These are phyloP conservation scores for Pseudogymnoascus verrucosus DNA, from an alignment of 2,329 filamentous ascomycete species.

Conservation along the genomic window DNA sequence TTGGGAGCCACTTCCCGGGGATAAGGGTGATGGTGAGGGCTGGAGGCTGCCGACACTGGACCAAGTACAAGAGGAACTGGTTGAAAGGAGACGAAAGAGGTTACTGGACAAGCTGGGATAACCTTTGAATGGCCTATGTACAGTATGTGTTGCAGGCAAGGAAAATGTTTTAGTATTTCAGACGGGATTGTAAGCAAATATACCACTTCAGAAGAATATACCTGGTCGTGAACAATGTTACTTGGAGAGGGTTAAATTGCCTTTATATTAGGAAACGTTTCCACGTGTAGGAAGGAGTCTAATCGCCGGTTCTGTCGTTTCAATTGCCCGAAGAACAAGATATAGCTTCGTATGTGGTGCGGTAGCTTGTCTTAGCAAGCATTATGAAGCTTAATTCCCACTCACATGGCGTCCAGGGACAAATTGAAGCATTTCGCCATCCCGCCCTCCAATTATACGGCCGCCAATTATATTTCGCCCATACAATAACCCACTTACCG, in stretches of 20 bases:
- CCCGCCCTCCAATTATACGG: background rate
- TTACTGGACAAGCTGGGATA: conserved; percentile 63
- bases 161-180: background rate
- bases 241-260: background rate
- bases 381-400: background rate
- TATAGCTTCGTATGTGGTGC: background rate
- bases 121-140: background rate
- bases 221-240: background rate
- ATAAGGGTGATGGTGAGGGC: conserved; percentile 69
- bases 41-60: conserved; percentile 83
- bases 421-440: background rate
- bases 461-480: background rate
- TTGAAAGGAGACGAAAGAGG: conserved; percentile 75
- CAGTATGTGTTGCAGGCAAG: background rate
- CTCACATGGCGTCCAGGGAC: background rate
- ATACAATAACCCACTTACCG: background rate
- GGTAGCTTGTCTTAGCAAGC: background rate
- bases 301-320: background rate
- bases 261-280: background rate
- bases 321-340: background rate
- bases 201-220: background rate
- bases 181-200: background rate
- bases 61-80: conserved; percentile 88
- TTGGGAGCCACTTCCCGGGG: conserved; percentile 84
- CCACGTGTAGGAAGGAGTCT: background rate